Evolutionary conservation across 345 rosid species (phyloP).

Genomic region (Eucalyptus cloeziana): DNA sequence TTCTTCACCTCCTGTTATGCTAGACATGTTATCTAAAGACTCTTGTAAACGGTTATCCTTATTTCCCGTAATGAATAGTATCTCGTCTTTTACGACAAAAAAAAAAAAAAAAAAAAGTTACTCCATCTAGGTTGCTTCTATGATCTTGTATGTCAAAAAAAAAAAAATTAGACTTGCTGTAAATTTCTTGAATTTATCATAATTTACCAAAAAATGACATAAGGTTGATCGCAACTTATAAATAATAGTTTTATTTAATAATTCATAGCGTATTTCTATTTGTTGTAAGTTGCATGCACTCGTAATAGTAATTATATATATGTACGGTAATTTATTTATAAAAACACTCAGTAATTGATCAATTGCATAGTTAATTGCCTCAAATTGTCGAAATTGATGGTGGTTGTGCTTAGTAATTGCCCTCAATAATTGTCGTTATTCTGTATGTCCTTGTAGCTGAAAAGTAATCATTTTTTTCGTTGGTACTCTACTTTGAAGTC

Average conservation of each 20-base stretch:
- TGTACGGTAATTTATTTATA: not conserved
- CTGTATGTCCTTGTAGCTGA: not conserved
- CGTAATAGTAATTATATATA: not conserved
- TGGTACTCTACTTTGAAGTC: not conserved
- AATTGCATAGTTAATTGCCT: not conserved
- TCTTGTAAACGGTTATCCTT: too few species aligned
- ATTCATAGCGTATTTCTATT: not conserved
- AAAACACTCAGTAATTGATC: not conserved
- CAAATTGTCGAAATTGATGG: not conserved
- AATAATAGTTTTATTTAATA: not conserved
- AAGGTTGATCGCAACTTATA: not conserved
- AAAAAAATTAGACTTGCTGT: not conserved
- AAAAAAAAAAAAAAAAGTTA: too few species aligned
- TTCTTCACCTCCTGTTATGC: too few species aligned
- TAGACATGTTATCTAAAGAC: too few species aligned
- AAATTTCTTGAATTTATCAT: not conserved
- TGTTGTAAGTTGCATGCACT: not conserved
- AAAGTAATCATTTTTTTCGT: too few species aligned
- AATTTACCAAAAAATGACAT: not conserved
- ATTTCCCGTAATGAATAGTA: too few species aligned
- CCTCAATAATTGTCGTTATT: not conserved
- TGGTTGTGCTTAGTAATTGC: not conserved
- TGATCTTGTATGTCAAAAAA: not conserved
- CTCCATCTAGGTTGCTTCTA: not conserved
- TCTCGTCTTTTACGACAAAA: too few species aligned